Conservation (phyloP, 495 filamentous ascomycete genomes). For the Staphylotrichum tortipilum region DNA sequence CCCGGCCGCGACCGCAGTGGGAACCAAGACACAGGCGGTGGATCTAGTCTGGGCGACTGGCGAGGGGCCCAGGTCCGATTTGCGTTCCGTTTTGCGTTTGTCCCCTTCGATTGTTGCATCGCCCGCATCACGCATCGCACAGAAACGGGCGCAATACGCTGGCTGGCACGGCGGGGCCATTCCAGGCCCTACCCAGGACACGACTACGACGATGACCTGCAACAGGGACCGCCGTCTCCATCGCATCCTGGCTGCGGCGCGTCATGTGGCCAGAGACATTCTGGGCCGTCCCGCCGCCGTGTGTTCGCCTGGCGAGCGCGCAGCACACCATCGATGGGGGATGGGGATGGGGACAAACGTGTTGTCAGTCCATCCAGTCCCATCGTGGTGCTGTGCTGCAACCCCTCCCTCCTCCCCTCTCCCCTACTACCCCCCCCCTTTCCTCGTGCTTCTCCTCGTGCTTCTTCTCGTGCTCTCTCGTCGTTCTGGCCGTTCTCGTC, state of each 20-base stretch:
- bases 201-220: too few species aligned
- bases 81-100: conserved; percentile 4
- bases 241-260: conserved; percentile 8
- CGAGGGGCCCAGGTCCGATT: conserved; percentile 5
- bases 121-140: conserved; percentile 11
- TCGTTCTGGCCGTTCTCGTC: neutral
- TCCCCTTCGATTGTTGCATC: conserved; percentile 6
- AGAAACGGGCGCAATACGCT: too few species aligned
- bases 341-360: too few species aligned
- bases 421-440: too few species aligned
- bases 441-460: too few species aligned
- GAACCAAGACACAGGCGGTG: conserved; percentile 6
- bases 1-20: too few species aligned
- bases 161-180: conserved; percentile 10
- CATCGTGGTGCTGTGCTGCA: neutral
- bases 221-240: too few species aligned
- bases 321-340: too few species aligned
- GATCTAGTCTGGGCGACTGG: neutral
- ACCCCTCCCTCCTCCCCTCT: too few species aligned
- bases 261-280: conserved; percentile 15
- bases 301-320: neutral
- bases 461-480: neutral
- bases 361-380: neutral
- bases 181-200: conserved; percentile 4
- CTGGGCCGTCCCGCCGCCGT: neutral